These are phyloP conservation scores for Myxozyma neglecta DNA, from an alignment of 805 yeast genomes.

Conservation along the genomic window DNA sequence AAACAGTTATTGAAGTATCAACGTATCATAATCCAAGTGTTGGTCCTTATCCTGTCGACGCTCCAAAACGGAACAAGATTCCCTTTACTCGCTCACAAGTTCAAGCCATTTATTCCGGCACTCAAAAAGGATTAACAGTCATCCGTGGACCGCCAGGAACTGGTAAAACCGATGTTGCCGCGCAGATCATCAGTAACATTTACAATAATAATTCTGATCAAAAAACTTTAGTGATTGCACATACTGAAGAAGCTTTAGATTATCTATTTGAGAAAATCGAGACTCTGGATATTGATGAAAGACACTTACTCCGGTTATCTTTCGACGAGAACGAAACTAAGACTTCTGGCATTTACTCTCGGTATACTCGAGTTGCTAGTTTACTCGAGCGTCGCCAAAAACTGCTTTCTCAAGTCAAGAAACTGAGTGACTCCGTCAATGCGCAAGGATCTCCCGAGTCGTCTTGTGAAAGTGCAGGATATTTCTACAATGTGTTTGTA, in stretches of 20 bases:
- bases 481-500: conserved; percentile 39
- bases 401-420: conserved; percentile 37
- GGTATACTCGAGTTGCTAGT: conserved; percentile 32
- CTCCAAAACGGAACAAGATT: conserved; percentile 22
- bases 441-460: conserved; percentile 45
- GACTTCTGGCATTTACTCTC: conserved; percentile 22
- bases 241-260: conserved; percentile 35
- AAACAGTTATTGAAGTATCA: conserved; percentile 16
- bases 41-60: conserved; percentile 30
- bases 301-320: conserved; percentile 36
- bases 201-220: conserved; percentile 35
- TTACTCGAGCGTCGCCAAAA: conserved; percentile 19
- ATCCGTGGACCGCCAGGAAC: conserved; percentile 82
- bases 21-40: conserved; percentile 15
- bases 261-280: conserved; percentile 34
- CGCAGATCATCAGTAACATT: conserved; percentile 35
- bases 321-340: conserved; percentile 31
- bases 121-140: conserved; percentile 53
- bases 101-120: conserved; percentile 36
- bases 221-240: conserved; percentile 40
- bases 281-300: conserved; percentile 33
- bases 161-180: conserved; percentile 50
- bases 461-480: conserved; percentile 43
- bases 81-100: conserved; percentile 35
- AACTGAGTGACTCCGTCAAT: conserved; percentile 38